Base-by-base conservation (phyloP, 2,329 filamentous ascomycete species). In the Cladophialophora yegresii region DNA sequence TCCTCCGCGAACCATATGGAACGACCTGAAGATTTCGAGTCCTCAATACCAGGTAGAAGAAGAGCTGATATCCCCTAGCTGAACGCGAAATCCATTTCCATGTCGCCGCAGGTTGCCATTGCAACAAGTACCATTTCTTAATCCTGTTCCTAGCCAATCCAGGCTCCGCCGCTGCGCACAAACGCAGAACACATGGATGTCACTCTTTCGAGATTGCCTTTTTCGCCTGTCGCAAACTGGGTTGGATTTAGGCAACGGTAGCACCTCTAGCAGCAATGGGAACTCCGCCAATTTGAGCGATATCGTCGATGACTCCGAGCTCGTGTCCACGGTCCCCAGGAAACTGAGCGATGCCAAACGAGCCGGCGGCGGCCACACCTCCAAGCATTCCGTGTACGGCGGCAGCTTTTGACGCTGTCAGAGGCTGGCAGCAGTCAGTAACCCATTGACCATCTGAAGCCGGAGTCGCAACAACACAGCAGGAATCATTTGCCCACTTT, bases 21-120 rank as follows among this genome's bases (percentile, higher is more conserved):
- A 59, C 36, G 57, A 59, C 23, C 20, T 53, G 32, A 45, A 59
- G 33, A 51, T 53, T 22, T 51, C 57, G 28, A 33, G 51, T 54
- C 26, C 51, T 30, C 51, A 20, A 5, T n/a, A n/a, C 16, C 51
- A 33, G 28, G 23, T 2, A 50, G 4, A 23, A 16, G 20, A 22
- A 3, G 47, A 12, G 13, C 2, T 22, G 22, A 50, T 22, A 28
- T 23, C 47, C 22, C 12, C 23, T 26, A 20, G 47, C 47, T 50
- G 47, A 50, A 26, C 8, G 6, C 36, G 8, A 2, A 1, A 16
- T 43, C n/a, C 13, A 8, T 43, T 3, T 2, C 36, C 36, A 43
- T 20, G n/a, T n/a, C 5, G n/a, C n/a, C 36, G 13, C 36, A 43
- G 16, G 36, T 43, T 43, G 3, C 4, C 36, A 5, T 10, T 8